Conservation (phyloP, 768 basidiomycete species). For the Trametes sanguinea region DNA sequence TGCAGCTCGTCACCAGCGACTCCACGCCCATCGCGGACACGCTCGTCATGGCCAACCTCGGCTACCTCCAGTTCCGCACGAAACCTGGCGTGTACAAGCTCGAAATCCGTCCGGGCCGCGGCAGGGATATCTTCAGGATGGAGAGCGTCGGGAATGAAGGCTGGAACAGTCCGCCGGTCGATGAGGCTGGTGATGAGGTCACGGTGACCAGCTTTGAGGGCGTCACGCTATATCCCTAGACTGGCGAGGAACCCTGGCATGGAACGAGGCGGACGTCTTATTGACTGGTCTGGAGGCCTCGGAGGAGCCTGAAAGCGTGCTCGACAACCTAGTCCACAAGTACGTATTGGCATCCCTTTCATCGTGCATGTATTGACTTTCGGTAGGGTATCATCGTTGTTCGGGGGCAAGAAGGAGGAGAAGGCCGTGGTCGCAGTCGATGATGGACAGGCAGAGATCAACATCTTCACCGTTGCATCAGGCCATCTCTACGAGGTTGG, state of each 20-base stretch:
- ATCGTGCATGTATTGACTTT: slow-evolving; percentile 10
- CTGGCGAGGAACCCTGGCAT: slow-evolving; percentile 70
- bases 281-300: slow-evolving; percentile 39
- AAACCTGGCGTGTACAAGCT: slow-evolving; percentile 86
- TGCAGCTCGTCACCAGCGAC: slow-evolving; percentile 65
- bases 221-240: slow-evolving; percentile 84
- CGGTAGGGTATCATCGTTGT: slow-evolving; percentile 32
- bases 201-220: slow-evolving; percentile 90
- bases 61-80: slow-evolving; percentile 95
- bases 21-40: slow-evolving; percentile 72
- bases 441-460: slow-evolving; percentile 81
- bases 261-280: slow-evolving; percentile 83
- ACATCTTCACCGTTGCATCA: slow-evolving; percentile 98
- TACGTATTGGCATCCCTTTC: slow-evolving; percentile 32
- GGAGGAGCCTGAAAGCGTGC: slow-evolving; percentile 39
- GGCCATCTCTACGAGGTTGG: slow-evolving; percentile 92
- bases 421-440: slow-evolving; percentile 25
- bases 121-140: slow-evolving; percentile 76
- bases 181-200: slow-evolving; percentile 70
- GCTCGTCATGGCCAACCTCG: slow-evolving; percentile 90
- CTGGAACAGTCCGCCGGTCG: slow-evolving; percentile 77
- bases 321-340: slow-evolving; percentile 56
- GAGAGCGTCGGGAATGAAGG: slow-evolving; percentile 89
- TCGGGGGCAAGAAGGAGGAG: slow-evolving; percentile 19
- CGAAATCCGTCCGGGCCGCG: slow-evolving; percentile 80